These are phyloP conservation scores for Rhizopogon salebrosus DNA, from an alignment of 768 basidiomycete genomes.

Conservation along the genomic window DNA sequence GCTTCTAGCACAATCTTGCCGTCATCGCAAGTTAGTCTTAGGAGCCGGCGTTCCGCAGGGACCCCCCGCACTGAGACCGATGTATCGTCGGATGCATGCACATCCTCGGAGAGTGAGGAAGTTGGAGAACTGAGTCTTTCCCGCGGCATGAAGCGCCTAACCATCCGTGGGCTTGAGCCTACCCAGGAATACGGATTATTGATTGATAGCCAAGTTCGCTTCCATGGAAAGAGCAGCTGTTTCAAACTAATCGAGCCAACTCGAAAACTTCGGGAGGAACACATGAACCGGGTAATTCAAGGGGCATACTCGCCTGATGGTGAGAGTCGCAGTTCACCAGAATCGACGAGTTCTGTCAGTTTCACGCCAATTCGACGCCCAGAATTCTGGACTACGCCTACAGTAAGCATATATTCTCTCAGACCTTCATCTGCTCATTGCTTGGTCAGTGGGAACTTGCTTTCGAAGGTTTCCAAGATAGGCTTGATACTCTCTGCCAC, in stretches of 20 bases:
- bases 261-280: slow-evolving; percentile 47
- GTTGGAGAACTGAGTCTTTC: slow-evolving; percentile 35
- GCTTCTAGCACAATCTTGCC: slow-evolving; percentile 4
- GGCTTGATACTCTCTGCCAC: slow-evolving; percentile 21
- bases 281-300: slow-evolving; percentile 33
- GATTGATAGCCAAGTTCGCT: slow-evolving; percentile 41
- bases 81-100: slow-evolving; percentile 19
- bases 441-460: slow-evolving; percentile 50
- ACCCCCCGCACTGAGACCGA: slow-evolving; percentile 24
- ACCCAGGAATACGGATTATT: slow-evolving; percentile 27
- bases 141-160: slow-evolving; percentile 32
- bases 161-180: slow-evolving; percentile 32
- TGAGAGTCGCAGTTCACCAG: slow-evolving; percentile 11
- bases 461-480: slow-evolving; percentile 42
- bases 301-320: slow-evolving; percentile 1
- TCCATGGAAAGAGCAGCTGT: slow-evolving; percentile 59
- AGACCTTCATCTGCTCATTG: not conserved
- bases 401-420: slow-evolving; percentile 31
- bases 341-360: slow-evolving; percentile 17
- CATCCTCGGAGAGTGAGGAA: slow-evolving; percentile 33
- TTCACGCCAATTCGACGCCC: slow-evolving; percentile 31
- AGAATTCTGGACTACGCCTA: slow-evolving; percentile 54
- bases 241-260: slow-evolving; percentile 51
- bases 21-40: slow-evolving; percentile 6
- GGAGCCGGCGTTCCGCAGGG: slow-evolving; percentile 12